These are phyloP conservation scores for Starmerella gropengiesseri DNA, from an alignment of 805 yeast genomes.

Conservation along the genomic window DNA sequence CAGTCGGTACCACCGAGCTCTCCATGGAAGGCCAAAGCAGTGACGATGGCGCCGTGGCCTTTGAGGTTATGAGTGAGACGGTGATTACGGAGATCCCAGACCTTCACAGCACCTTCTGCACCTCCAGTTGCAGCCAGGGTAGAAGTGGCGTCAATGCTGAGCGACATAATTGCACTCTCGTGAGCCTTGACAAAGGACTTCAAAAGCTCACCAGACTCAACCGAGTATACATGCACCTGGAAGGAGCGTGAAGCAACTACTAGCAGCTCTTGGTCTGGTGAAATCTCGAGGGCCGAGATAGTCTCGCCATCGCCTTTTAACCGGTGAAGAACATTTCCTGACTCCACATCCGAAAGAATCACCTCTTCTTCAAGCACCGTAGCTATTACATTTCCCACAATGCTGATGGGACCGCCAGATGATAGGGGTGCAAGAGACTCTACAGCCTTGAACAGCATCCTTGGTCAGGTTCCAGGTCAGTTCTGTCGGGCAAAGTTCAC, in stretches of 20 bases:
- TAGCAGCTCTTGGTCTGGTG: conserved; percentile 63
- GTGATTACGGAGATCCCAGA: conserved; percentile 85
- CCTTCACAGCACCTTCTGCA: conserved; percentile 83
- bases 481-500: too few species aligned
- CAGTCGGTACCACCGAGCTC: conserved; percentile 51
- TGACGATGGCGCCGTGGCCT: conserved; percentile 86
- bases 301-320: conserved; percentile 78
- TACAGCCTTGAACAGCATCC: conserved; percentile 23
- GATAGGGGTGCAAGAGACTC: conserved; percentile 60
- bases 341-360: conserved; percentile 50
- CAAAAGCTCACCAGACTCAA: conserved; percentile 8
- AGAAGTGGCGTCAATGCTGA: conserved; percentile 67
- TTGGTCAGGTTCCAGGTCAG: too few species aligned
- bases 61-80: conserved; percentile 78
- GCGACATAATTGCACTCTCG: conserved; percentile 69
- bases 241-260: conserved; percentile 77
- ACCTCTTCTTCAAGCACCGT: conserved; percentile 73
- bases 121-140: conserved; percentile 88
- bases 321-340: conserved; percentile 47
- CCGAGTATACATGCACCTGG: conserved; percentile 55
- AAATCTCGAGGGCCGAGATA: conserved; percentile 60
- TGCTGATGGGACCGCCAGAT: conserved; percentile 72
- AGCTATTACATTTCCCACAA: conserved; percentile 53
- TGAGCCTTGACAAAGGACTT: conserved; percentile 32
- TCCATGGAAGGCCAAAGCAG: conserved; percentile 67